These are phyloP conservation scores for Podospora tetraspora DNA, from an alignment of 495 filamentous ascomycete genomes.

Conservation along the genomic window DNA sequence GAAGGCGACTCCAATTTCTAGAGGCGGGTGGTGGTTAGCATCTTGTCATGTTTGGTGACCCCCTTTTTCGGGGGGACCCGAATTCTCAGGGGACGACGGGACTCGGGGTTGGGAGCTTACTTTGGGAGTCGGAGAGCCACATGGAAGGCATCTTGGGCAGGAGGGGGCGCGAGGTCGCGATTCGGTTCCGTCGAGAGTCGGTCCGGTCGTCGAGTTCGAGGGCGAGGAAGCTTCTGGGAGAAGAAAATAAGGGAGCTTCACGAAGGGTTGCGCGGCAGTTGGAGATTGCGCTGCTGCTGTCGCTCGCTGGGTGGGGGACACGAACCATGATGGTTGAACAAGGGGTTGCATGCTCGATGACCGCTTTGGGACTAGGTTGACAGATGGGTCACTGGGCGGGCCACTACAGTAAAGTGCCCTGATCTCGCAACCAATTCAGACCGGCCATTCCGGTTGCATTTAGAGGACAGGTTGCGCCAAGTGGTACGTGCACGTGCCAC, in stretches of 20 bases:
- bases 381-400: background rate
- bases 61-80: background rate
- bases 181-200: background rate
- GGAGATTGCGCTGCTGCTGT: background rate
- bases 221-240: background rate
- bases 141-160: constrained; percentile 52
- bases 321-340: background rate
- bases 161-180: background rate
- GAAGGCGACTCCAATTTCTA: constrained; percentile 94
- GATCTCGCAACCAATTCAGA: no score
- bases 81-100: background rate
- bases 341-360: background rate
- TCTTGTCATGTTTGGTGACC: background rate
- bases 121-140: constrained; percentile 96
- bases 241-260: background rate
- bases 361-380: background rate
- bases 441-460: no score
- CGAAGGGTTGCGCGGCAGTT: background rate
- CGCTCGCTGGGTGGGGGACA: background rate
- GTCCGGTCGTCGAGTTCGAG: background rate
- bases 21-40: constrained; percentile 23
- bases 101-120: constrained; percentile 47
- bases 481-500: no score
- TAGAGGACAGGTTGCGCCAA: no score
- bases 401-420: no score